Evolutionary conservation across 1,284 basidiomycete species (phyloP), one percentile per base, ranked within the genome.

Genomic region (Apiotrichum veenhuisii): DNA sequence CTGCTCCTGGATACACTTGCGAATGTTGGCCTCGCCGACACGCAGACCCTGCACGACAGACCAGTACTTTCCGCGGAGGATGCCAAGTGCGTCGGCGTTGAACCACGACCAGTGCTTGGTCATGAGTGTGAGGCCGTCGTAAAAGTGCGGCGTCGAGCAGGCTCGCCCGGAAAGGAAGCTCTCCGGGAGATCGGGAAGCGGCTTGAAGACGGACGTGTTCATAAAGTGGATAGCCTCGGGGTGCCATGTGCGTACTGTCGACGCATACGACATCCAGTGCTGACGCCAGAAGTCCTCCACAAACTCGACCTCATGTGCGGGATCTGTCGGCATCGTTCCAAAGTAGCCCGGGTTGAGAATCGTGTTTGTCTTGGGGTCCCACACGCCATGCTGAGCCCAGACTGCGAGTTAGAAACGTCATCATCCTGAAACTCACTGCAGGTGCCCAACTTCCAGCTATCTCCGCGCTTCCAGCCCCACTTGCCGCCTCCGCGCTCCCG

Each of bases 41-140:
- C 78, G 77, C 50, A 84, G 67, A 10, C 80, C 81, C 55, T 81
- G 78, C 12, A 81, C 66, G 12, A 82, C 66, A 8, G 77, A 75
- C 48, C 82, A 81, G 74, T 98, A 98, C 70, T 91, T 91, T 20
- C 91, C 91, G 41, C 95, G 80, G 79, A 91, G 58, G 82, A 88
- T 38, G 78, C 91, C 73, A 77, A 86, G 57, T 79, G 77, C 64
- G 80, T 86, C 76, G 73, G 85, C 68, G 68, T 98, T 98, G 82
- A 95, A 91, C 90, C 88, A 92, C 71, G 93, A 89, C 93, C 91
- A 95, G 66, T 93, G 89, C 33, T 88, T 81, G 36, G 88, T 89
- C 64, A 82, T 72, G 52, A 83, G 72, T 14, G 82, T 83, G 44
- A 97, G 80, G 1, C 95, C 95, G 69, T 98, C 95, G 73, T 98